Base-by-base conservation (phyloP, 2,329 filamentous ascomycete genomes). In the Botrytis paeoniae region DNA sequence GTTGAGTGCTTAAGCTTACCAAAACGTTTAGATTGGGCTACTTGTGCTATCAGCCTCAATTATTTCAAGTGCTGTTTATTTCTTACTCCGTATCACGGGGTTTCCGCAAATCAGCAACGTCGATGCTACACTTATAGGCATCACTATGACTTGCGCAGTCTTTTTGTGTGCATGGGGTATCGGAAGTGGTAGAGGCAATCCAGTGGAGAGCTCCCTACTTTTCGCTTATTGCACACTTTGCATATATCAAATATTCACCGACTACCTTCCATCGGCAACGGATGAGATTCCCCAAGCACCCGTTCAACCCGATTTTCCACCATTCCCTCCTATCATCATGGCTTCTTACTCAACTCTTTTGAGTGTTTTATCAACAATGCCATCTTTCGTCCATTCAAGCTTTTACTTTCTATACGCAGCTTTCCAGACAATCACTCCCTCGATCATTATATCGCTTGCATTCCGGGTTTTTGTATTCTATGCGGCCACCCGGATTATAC, bases 221-320 rank as follows among this genome's bases (percentile, higher is more conserved):
- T 98, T 99, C 80, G 95, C 96, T 79, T 99, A 99, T 83, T 90
- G 98, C 75, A 96, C 97, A n/a, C 91, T 99, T 75, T 98, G 95
- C 85, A 93, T 98, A 80, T 99, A 98, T 84, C 96, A 99, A 83
- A 98, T 98, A 82, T 98, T 98, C 83, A 99, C 96, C 79, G 96
- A 99, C 83, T 98, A 98, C 83, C 89, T 95, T 77, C 94, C 96
- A 7, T 83, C 88, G 29, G 89, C 88, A n/a, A 85, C 87, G 41
- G 85, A 87, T 45, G 87, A 89, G 43, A 84, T 85, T 4, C 83
- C 86, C 6, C 86, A 86, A 64, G 83, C 84, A 25, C 83, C 87
- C 22, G 80, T 88, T 22, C 92, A 97, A 74, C 90, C 93, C n/a
- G 95, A 97, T 39, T 96, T 98, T 75, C 96, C 96, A 57, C 96